These are phyloP conservation scores for Centella asiatica DNA, from an alignment of 129 eudicot species.

Conservation along the genomic window DNA sequence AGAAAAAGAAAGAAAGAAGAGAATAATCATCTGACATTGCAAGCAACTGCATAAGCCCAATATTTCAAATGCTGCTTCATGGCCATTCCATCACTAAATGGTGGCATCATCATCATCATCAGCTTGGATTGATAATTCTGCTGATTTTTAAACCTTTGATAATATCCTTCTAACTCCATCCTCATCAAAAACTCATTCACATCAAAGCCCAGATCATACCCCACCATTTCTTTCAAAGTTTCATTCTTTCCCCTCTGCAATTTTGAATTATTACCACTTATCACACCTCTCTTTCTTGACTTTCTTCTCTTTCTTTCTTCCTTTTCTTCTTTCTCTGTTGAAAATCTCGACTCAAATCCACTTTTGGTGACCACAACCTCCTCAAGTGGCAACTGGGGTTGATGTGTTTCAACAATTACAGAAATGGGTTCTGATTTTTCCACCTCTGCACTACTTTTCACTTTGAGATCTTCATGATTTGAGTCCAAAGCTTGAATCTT, in stretches of 20 bases:
- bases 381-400: neutral
- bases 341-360: neutral
- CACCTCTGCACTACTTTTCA: neutral
- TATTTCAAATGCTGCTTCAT: conserved; percentile 20
- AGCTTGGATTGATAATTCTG: no score
- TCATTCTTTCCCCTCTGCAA: neutral
- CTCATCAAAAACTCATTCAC: conserved; percentile 8
- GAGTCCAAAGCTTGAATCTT: neutral
- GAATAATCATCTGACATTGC: conserved; percentile 1
- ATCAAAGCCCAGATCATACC: conserved; percentile 17
- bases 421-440: neutral
- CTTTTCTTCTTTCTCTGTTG: neutral
- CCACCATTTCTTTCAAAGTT: neutral
- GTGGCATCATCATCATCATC: conserved; percentile 17
- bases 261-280: no score
- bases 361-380: neutral
- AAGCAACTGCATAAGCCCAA: conserved; percentile 29
- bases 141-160: neutral
- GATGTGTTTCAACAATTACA: neutral
- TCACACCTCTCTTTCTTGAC: neutral
- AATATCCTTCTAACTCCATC: neutral
- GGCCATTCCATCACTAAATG: conserved; percentile 17
- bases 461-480: neutral
- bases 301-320: neutral
- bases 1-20: neutral